These are phyloP conservation scores for Oryza nivara DNA, from an alignment of 176 grass and related monocot species.

Conservation along the genomic window DNA sequence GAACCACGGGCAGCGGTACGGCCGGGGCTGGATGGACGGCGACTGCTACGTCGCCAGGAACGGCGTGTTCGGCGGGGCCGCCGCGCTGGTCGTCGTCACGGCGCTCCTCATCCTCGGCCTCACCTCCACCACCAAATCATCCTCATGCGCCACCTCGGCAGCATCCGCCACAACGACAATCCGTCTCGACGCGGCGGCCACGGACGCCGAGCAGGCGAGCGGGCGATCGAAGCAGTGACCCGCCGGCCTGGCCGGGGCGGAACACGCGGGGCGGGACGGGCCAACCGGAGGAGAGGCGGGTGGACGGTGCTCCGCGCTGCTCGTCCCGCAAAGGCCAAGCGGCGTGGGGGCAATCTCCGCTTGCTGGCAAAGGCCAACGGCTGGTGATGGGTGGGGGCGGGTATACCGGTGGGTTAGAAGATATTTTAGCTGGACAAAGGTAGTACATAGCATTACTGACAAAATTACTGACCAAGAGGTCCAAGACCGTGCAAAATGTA, in stretches of 20 bases:
- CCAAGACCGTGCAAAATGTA: constrained; percentile 28
- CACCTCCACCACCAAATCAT: constrained; percentile 26
- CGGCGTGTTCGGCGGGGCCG: constrained; percentile 68
- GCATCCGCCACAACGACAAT: neutral
- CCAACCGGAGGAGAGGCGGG: constrained; percentile 35
- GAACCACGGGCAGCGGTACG: constrained; percentile 80
- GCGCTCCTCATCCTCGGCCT: constrained; percentile 55
- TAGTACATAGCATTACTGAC: constrained; percentile 41
- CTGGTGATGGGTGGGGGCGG: neutral
- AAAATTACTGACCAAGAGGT: constrained; percentile 42
- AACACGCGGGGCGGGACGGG: neutral
- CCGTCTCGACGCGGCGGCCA: constrained; percentile 11
- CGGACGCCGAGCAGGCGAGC: constrained; percentile 12
- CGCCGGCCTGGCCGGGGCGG: too few species aligned
- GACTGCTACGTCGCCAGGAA: constrained; percentile 76
- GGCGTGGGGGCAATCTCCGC: constrained; percentile 32
- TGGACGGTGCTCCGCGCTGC: constrained; percentile 19
- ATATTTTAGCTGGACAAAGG: constrained; percentile 40
- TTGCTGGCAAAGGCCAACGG: constrained; percentile 34
- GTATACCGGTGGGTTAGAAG: constrained; percentile 32
- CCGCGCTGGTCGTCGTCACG: constrained; percentile 47
- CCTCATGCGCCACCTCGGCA: neutral
- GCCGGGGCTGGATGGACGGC: constrained; percentile 91
- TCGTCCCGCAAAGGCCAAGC: constrained; percentile 32
- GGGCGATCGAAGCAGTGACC: constrained; percentile 52